Conservation (phyloP, 2,329 filamentous ascomycete species). For the Calonectria montana region DNA sequence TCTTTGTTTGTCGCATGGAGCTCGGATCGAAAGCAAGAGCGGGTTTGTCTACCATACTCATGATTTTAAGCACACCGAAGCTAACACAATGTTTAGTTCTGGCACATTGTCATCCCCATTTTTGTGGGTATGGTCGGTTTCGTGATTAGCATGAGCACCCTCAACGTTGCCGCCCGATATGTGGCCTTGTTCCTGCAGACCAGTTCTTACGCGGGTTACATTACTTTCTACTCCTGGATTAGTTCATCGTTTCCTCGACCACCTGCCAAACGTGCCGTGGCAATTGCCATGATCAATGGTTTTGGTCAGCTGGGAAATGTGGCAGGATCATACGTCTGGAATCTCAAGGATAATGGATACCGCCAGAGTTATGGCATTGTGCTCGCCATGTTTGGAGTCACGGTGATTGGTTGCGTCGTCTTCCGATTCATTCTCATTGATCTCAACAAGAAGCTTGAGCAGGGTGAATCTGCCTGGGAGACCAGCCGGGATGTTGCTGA, state of each 20-base stretch:
- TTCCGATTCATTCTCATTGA: conserved; percentile 60
- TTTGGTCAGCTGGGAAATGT: conserved; percentile 69
- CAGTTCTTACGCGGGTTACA: conserved; percentile 67
- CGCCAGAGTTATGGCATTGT: conserved; percentile 74
- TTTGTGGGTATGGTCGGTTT: conserved; percentile 66
- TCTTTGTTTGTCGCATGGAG: conserved; percentile 67
- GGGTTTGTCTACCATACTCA: conserved; percentile 46
- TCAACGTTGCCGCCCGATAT: conserved; percentile 67
- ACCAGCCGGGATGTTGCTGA: conserved; percentile 51
- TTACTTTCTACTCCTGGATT: conserved; percentile 70
- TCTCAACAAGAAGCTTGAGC: conserved; percentile 61
- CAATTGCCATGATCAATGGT: conserved; percentile 70
- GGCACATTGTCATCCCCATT: conserved; percentile 67
- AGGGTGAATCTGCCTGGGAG: conserved; percentile 54
- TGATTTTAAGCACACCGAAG: neutral
- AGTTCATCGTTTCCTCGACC: conserved; percentile 67
- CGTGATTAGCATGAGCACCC: conserved; percentile 69
- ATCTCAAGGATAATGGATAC: conserved; percentile 68
- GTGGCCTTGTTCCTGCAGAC: conserved; percentile 70
- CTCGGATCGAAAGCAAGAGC: conserved; percentile 65
- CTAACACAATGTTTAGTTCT: conserved; percentile 55
- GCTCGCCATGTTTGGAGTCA: conserved; percentile 71
- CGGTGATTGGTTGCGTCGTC: conserved; percentile 62
- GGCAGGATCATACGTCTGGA: conserved; percentile 73
- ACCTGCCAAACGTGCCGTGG: conserved; percentile 70